phyloP scores from a whole-genome alignment of 768 basidiomycete species.

The Vishniacozyma victoriae region DNA sequence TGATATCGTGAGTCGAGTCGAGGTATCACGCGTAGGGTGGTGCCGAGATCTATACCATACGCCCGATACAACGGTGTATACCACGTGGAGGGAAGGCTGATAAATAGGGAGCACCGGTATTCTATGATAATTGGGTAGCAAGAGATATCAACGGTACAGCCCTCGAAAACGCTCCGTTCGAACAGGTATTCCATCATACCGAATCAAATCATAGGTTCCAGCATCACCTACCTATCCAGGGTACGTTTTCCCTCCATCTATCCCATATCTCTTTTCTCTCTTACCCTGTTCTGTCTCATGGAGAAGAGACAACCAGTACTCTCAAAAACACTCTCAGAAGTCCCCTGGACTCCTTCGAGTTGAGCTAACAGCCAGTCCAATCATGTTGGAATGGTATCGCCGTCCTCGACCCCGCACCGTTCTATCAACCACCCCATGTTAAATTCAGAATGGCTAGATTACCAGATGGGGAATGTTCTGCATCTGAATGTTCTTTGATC shows the following conservation, averaged over 20 bases:
- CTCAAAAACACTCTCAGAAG: no score
- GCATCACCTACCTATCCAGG: conserved; percentile 81
- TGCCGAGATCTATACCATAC: no score
- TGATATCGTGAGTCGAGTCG: conserved; percentile 62
- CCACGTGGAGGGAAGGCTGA: no score
- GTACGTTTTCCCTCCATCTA: conserved; percentile 20
- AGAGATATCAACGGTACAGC: conserved; percentile 98
- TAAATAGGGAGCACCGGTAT: conserved; percentile 70
- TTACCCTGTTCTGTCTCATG: no score
- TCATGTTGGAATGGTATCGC: conserved; percentile 99
- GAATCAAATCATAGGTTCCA: conserved; percentile 75
- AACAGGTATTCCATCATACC: conserved; percentile 81
- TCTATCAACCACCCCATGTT: conserved; percentile 85
- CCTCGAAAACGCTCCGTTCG: conserved; percentile 95
- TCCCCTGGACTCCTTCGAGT: no score
- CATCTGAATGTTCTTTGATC: conserved; percentile 89
- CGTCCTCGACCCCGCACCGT: conserved; percentile 87
- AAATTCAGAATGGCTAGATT: conserved; percentile 93
- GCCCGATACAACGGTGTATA: no score
- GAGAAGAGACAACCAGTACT: no score
- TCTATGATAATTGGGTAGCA: conserved; percentile 88
- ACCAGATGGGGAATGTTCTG: conserved; percentile 83
- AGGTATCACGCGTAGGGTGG: no score
- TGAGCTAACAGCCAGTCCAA: conserved; percentile 59
- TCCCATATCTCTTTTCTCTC: background rate